A percentile compares a stretch with the other conserved stretches of the same genome.
Conservation (phyloP, 495 filamentous ascomycete genomes). For the Penicillium pulvis region DNA sequence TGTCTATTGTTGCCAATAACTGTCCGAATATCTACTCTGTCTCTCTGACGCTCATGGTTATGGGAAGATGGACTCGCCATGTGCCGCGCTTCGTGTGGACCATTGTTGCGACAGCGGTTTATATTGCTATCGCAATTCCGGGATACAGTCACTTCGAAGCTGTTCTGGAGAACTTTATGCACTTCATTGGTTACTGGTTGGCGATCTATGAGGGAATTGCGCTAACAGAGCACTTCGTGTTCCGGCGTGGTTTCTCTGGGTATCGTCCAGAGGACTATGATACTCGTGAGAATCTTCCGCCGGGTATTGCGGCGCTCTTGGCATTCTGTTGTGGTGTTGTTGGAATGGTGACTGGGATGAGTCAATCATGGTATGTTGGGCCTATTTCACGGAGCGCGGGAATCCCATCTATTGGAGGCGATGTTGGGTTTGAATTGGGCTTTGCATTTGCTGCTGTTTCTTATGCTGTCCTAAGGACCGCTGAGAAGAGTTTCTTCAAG, state of each 20-base stretch:
- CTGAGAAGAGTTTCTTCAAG: slow-evolving; percentile 15
- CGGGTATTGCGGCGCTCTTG: slow-evolving; percentile 48
- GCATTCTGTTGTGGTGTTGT: slow-evolving; percentile 31
- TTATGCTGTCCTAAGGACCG: slow-evolving; percentile 30
- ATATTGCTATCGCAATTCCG: slow-evolving; percentile 54
- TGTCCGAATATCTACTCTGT: slow-evolving; percentile 44
- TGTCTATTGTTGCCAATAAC: slow-evolving; percentile 56
- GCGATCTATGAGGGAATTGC: slow-evolving; percentile 55
- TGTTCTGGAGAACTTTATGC: slow-evolving; percentile 55
- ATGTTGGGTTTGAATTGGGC: slow-evolving; percentile 61
- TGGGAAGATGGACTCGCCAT: slow-evolving; percentile 47
- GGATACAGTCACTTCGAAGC: slow-evolving; percentile 53
- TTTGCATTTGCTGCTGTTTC: slow-evolving; percentile 49
- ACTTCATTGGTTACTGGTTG: slow-evolving; percentile 58
- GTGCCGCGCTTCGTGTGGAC: slow-evolving; percentile 56
- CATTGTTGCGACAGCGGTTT: slow-evolving; percentile 49
- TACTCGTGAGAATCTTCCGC: slow-evolving; percentile 43
- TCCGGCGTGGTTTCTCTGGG: slow-evolving; percentile 33
- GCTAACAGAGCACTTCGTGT: slow-evolving; percentile 50
- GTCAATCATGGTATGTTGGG: slow-evolving; percentile 56
- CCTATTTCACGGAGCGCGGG: slow-evolving; percentile 48
- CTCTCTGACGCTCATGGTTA: slow-evolving; percentile 58
- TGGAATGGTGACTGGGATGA: slow-evolving; percentile 56
- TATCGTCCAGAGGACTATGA: slow-evolving; percentile 54
- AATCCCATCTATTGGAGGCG: slow-evolving; percentile 41